Evolutionary conservation across 2,329 filamentous ascomycete genomes (phyloP), one percentile per base, ranked within the genome.

Genomic region (Stagonosporopsis vannaccii): DNA sequence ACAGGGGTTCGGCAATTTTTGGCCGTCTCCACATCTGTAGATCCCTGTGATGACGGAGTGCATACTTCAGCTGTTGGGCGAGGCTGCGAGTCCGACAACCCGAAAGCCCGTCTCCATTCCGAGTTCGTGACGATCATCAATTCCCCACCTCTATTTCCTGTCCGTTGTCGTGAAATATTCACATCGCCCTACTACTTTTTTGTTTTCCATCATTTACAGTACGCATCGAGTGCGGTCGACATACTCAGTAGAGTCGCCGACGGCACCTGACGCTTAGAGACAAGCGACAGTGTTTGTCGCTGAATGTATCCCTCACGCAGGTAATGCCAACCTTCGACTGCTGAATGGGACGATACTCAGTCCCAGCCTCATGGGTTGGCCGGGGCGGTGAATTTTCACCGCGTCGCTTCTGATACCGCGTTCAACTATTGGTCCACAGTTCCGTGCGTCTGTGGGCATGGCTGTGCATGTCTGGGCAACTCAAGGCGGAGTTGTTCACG

Each of bases 321-420:
- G 30, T 22, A 15, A 37, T 9, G 40, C 33, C 37, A 17, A 25
- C 12, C 1, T 35, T 15, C 23, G 15, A 28, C 7, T 26, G n/a
- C 13, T 9, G 8, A 26, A 17, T 42, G 28, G 9, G 12, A 32
- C 25, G 8, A 25, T 28, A 40, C 23, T 47, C 40, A 26, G 11
- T 40, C 2, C 33, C 33, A 55, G 33, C 33, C 26, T 36, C 19
- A 1, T 20, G 19, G 28, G 23, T 17, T 41, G 13, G 57, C 54
- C 52, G 55, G 30, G 17, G 45, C 66, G 66, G 67, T 50, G 22
- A 56, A 56, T 56, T 66, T 63, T 67, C 44, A 55, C 67, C 67
- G 65, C 44, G 36, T 43, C 53, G 37, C 32, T 54, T 44, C 35
- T 15, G 39, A 25, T 19, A 12, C 23, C 13, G 23, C 33, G 20